Evolutionary conservation across 257 asterid species (phyloP), one percentile per base, ranked within the genome.

Genomic region (Asclepias syriaca): DNA sequence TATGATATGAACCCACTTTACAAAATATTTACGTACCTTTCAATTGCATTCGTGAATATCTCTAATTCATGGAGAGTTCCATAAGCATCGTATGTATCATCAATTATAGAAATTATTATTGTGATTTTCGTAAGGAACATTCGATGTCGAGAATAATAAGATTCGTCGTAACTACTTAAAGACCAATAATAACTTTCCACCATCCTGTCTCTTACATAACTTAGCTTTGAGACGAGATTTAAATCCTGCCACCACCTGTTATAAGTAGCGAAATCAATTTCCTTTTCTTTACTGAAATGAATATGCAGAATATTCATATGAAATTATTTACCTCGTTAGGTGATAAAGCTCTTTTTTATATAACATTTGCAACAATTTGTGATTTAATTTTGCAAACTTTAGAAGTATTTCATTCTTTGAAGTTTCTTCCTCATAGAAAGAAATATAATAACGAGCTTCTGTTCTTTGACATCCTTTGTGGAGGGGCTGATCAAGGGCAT

Each of bases 131-230:
- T 27, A 14, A 69, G 60, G 72, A 77, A 48, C 24, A 71, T 56
- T 32, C 84, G 74, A 22, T 65, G 71, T 16, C 16, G 29, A 8
- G 81, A 72, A 21, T 69, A 73, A 0, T 48, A 70, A 3, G 83
- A 83, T 40, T 75, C 73, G 24, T 29, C 71, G 39, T 60, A 75
- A 6, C 51, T 48, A 0, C 79, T 81, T 27, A 76, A 6, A 0
- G 78, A 55, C 83, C 83, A 81, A 58, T 72, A 81, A 67, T 74
- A 81, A 1, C 80, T 65, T 15, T 81, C 83, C 0, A 81, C 85
- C n/a, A 77, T 46, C 66, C 85, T 72, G 27, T 81, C 66, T 61
- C 78, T 73, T 37, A 72, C 66, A 75, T 71, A 81, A 29, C 32
- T 29, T 29, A 29, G 2, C 2, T 29, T 29, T 29, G 32, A 29